Evolutionary conservation across 306 rosid species (phyloP).

Genomic region (Vachellia pachyceras): DNA sequence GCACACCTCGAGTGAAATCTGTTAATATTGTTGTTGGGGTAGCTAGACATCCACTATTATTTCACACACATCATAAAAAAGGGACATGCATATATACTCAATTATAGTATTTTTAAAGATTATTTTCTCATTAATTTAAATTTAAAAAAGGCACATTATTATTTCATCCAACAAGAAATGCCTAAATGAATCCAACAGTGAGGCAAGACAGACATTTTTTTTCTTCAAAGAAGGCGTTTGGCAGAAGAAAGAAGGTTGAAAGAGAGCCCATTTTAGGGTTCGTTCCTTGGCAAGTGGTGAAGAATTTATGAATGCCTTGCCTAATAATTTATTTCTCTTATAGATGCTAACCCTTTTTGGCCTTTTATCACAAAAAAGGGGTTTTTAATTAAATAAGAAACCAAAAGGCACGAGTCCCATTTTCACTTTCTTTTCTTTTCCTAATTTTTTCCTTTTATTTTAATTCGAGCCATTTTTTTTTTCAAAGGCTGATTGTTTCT

Average conservation of each 20-base stretch:
- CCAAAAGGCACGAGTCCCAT: neutral
- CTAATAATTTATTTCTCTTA: constrained; percentile 10
- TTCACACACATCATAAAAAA: too few species aligned
- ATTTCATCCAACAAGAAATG: neutral
- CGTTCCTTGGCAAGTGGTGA: neutral
- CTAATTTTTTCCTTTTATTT: neutral
- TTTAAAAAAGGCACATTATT: too few species aligned
- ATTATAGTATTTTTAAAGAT: too few species aligned
- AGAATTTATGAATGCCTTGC: constrained; percentile 44
- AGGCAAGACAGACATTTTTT: neutral
- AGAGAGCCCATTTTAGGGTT: neutral
- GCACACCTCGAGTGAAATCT: too few species aligned
- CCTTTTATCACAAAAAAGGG: neutral
- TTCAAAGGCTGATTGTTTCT: constrained; percentile 52
- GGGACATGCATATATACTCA: too few species aligned
- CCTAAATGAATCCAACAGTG: constrained; percentile 13
- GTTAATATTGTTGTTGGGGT: too few species aligned
- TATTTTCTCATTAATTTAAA: too few species aligned
- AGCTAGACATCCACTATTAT: too few species aligned
- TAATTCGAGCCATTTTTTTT: constrained; percentile 45
- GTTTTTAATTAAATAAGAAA: neutral
- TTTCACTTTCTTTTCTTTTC: neutral
- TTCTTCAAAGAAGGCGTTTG: constrained; percentile 22
- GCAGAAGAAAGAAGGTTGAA: constrained; percentile 13
- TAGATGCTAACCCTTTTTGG: too few species aligned